Percentiles rank a stretch among this genome's conserved stretches.
These are phyloP conservation scores for Pelargonium australe DNA, from an alignment of 441 rosid species.

Conservation along the genomic window DNA sequence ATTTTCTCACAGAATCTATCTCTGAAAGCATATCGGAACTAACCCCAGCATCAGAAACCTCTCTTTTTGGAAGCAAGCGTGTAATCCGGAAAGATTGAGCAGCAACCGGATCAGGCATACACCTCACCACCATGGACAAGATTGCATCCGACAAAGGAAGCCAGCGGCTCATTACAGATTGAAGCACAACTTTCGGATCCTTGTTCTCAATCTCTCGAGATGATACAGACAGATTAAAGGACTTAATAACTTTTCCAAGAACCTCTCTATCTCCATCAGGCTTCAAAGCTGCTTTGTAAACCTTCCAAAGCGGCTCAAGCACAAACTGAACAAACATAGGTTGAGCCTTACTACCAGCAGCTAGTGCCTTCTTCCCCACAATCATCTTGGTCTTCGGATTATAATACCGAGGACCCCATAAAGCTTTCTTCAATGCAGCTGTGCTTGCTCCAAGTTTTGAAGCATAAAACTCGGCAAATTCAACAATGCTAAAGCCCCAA, in stretches of 20 bases:
- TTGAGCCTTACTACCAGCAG: constrained; percentile 47
- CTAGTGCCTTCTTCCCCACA: constrained; percentile 65
- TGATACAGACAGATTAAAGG: constrained; percentile 60
- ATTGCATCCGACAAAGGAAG: constrained; percentile 85
- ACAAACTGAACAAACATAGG: constrained; percentile 97
- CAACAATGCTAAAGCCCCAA: constrained; percentile 73
- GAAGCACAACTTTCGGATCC: constrained; percentile 80
- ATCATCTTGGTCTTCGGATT: constrained; percentile 68
- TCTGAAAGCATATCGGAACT: constrained; percentile 49
- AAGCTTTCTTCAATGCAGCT: constrained; percentile 53
- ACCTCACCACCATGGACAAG: constrained; percentile 81
- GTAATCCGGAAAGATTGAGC: constrained; percentile 68
- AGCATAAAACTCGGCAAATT: constrained; percentile 79
- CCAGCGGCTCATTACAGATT: constrained; percentile 86
- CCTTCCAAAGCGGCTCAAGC: constrained; percentile 89
- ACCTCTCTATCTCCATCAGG: constrained; percentile 55
- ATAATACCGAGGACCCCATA: constrained; percentile 91
- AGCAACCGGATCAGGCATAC: constrained; percentile 66
- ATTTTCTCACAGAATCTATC: constrained; percentile 66
- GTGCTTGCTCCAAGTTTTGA: constrained; percentile 72
- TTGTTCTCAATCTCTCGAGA: constrained; percentile 76
- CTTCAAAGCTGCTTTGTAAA: constrained; percentile 66
- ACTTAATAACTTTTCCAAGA: constrained; percentile 62
- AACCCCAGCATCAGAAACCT: constrained; percentile 31
- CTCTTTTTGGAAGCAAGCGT: constrained; percentile 71